phyloP scores from a whole-genome alignment of 2,329 filamentous ascomycete genomes.

The Chaetomiaceae sp. region DNA sequence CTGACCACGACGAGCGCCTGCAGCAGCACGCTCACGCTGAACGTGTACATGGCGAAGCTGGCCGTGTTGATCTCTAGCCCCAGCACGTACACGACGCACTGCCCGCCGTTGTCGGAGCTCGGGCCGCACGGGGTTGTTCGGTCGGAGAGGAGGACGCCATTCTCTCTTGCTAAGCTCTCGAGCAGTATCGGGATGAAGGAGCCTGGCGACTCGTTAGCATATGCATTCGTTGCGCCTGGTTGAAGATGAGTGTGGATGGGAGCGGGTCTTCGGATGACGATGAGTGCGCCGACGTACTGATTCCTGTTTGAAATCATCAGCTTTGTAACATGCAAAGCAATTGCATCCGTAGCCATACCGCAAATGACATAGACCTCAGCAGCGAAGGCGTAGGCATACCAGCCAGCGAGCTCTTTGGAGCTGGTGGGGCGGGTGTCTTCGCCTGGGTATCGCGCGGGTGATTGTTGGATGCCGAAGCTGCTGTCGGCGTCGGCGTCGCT shows the following conservation, averaged over 20 bases:
- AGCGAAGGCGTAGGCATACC: conserved; percentile 95
- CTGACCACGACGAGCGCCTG: conserved; percentile 90
- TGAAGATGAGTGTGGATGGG: too few species aligned
- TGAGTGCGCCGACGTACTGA: conserved; percentile 18
- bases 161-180: conserved; percentile 87
- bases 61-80: conserved; percentile 90
- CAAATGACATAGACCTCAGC: conserved; percentile 96
- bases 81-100: conserved; percentile 77
- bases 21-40: conserved; percentile 82
- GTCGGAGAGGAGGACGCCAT: conserved; percentile 79
- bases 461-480: conserved; percentile 30
- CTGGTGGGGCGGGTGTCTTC: conserved; percentile 89
- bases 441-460: conserved; percentile 58
- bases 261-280: background rate
- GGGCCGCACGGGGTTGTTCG: conserved; percentile 66
- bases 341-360: conserved; percentile 42
- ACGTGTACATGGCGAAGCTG: conserved; percentile 95
- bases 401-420: conserved; percentile 78
- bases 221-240: conserved; percentile 11
- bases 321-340: background rate
- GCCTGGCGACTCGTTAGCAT: conserved; percentile 42
- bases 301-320: conserved; percentile 14
- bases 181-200: conserved; percentile 95
- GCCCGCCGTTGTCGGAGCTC: conserved; percentile 50
- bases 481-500: too few species aligned